Evolutionary conservation across 208 protist genomes (phyloP).

Genomic region (Strigomonas culicis): DNA sequence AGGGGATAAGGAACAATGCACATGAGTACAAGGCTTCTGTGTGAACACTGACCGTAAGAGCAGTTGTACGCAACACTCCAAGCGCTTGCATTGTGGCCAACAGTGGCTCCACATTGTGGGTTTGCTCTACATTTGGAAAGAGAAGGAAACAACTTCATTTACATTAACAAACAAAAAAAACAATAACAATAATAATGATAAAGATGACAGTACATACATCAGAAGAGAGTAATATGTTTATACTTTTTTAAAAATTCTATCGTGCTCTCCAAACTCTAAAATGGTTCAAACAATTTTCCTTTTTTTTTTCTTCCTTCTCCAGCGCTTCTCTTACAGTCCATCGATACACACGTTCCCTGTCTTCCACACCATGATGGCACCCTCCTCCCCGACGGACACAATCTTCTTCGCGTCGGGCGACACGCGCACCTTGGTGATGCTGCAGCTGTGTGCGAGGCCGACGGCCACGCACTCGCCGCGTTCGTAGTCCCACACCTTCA

Average conservation of each 20-base stretch:
- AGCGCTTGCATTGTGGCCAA: no score
- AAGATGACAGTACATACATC: constrained; percentile 1
- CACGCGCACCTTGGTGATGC: constrained; percentile 90
- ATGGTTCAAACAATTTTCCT: neutral
- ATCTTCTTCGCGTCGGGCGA: constrained; percentile 88
- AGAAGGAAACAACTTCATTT: neutral
- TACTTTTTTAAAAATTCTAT: neutral
- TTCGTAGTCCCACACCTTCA: constrained; percentile 96
- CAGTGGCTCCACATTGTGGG: no score
- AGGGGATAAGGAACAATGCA: neutral
- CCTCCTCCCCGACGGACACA: constrained; percentile 92
- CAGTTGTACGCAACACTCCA: no score
- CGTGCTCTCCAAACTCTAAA: neutral
- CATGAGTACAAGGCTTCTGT: neutral
- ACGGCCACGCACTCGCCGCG: constrained; percentile 82
- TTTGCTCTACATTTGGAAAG: neutral
- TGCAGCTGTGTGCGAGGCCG: constrained; percentile 91
- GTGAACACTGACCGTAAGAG: no score
- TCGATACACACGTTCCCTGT: constrained; percentile 51
- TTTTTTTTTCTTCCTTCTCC: constrained; percentile 5
- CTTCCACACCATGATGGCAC: constrained; percentile 93
- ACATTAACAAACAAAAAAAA: constrained; percentile 9
- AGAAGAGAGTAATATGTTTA: constrained; percentile 10
- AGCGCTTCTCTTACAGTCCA: constrained; percentile 18
- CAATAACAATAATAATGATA: constrained; percentile 5